Conservation (phyloP, 1,284 basidiomycete species). For the Mixia osmundae region DNA sequence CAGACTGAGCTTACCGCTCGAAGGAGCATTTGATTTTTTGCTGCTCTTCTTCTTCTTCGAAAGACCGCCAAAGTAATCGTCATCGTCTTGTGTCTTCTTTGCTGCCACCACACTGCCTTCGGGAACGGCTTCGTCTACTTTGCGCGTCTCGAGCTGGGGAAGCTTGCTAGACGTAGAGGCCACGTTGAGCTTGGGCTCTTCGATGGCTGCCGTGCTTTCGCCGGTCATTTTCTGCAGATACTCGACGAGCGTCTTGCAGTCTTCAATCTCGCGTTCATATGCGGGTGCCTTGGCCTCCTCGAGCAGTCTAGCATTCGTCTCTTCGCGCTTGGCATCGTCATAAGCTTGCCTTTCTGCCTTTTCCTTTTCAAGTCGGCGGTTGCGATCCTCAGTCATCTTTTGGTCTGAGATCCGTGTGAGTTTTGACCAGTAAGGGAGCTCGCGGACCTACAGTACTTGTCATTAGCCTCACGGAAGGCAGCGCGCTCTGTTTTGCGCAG, state of each 20-base stretch:
- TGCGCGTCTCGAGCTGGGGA: constrained; percentile 58
- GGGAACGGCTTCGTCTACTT: constrained; percentile 45
- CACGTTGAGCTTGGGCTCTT: constrained; percentile 26
- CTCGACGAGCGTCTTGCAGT: constrained; percentile 82
- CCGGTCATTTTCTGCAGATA: constrained; percentile 50
- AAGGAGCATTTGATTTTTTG: constrained; percentile 29
- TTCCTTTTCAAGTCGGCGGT: constrained; percentile 52
- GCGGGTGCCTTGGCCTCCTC: constrained; percentile 83
- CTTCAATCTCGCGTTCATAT: constrained; percentile 82
- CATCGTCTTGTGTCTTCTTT: constrained; percentile 68
- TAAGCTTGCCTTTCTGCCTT: constrained; percentile 59
- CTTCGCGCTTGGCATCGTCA: constrained; percentile 60
- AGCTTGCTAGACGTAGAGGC: constrained; percentile 29
- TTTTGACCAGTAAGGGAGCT: constrained; percentile 15
- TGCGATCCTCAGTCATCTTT: constrained; percentile 34
- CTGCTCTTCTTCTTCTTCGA: constrained; percentile 39
- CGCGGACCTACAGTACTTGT: constrained; percentile 26
- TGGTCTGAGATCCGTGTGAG: constrained; percentile 14
- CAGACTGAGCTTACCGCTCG: constrained; percentile 36
- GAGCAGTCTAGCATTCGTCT: constrained; percentile 52
- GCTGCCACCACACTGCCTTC: constrained; percentile 45
- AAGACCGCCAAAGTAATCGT: constrained; percentile 64
- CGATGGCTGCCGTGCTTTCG: constrained; percentile 23
- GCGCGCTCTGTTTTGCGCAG: constrained; percentile 51
- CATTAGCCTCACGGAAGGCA: constrained; percentile 53